Conservation (phyloP, 331 rosid genomes). For the Cydonia oblonga region DNA sequence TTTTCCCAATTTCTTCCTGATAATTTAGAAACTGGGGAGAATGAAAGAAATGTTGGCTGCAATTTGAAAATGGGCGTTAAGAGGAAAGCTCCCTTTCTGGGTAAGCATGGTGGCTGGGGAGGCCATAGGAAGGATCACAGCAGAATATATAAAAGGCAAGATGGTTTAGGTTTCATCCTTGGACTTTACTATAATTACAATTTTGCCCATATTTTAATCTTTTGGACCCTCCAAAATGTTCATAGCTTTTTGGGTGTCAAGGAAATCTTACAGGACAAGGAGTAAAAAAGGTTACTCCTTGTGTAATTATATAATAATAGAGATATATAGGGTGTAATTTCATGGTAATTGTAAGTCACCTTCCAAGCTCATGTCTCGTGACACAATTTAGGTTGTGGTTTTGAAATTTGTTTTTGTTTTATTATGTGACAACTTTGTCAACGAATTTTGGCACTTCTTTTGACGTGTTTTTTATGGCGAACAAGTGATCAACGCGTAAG, state of each 20-base stretch:
- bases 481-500: too few relatives aligned
- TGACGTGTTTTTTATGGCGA: background rate
- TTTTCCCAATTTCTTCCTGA: background rate
- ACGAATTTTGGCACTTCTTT: background rate
- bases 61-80: background rate
- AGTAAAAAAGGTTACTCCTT: background rate
- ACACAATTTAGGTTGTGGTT: background rate
- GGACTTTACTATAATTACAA: constrained; percentile 14
- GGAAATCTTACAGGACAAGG: too few relatives aligned
- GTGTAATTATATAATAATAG: background rate
- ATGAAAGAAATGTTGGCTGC: background rate
- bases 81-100: constrained; percentile 9
- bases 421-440: background rate
- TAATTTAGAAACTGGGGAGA: background rate
- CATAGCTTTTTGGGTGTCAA: background rate
- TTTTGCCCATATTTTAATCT: background rate
- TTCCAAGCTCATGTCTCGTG: background rate
- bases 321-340: background rate
- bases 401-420: background rate
- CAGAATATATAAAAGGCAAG: background rate
- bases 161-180: constrained; percentile 16
- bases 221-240: background rate
- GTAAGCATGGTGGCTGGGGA: background rate
- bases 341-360: background rate
- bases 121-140: background rate